Evolutionary conservation across 768 basidiomycete genomes (phyloP).

Genomic region (Kwoniella newhampshirensis): DNA sequence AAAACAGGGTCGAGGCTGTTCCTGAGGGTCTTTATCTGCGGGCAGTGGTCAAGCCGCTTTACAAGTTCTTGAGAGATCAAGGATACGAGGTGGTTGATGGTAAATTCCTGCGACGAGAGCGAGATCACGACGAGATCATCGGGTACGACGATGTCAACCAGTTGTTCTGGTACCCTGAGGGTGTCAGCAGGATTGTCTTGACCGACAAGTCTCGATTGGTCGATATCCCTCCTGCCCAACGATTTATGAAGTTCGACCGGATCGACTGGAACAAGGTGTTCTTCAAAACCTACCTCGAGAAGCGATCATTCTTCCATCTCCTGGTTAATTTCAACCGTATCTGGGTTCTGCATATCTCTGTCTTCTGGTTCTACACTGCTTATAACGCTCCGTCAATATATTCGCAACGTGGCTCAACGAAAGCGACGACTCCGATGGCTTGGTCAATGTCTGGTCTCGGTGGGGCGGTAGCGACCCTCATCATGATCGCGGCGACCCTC

Average conservation of each 20-base stretch:
- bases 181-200: conserved; percentile 85
- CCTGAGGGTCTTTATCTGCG: conserved; percentile 93
- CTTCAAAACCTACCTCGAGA: conserved; percentile 99
- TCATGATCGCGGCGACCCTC: conserved; percentile 93
- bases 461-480: conserved; percentile 89
- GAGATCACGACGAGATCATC: conserved; percentile 89
- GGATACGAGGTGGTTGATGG: conserved; percentile 95
- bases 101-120: conserved; percentile 87
- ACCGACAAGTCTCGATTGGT: conserved; percentile 83
- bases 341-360: conserved; percentile 93
- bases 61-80: conserved; percentile 94
- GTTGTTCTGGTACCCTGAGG: conserved; percentile 99
- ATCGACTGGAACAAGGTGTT: conserved; percentile 96
- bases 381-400: conserved; percentile 91
- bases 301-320: conserved; percentile 92
- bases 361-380: conserved; percentile 95
- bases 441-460: conserved; percentile 95
- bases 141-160: conserved; percentile 99
- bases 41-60: conserved; percentile 86
- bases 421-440: conserved; percentile 70
- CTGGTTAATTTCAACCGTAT: conserved; percentile 99
- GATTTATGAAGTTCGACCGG: conserved; percentile 95
- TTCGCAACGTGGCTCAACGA: conserved; percentile 54
- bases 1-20: conserved; percentile 84
- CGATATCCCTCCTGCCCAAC: conserved; percentile 82